phyloP scores from a whole-genome alignment of 2,329 filamentous ascomycete genomes.

The Alternaria sp. region DNA sequence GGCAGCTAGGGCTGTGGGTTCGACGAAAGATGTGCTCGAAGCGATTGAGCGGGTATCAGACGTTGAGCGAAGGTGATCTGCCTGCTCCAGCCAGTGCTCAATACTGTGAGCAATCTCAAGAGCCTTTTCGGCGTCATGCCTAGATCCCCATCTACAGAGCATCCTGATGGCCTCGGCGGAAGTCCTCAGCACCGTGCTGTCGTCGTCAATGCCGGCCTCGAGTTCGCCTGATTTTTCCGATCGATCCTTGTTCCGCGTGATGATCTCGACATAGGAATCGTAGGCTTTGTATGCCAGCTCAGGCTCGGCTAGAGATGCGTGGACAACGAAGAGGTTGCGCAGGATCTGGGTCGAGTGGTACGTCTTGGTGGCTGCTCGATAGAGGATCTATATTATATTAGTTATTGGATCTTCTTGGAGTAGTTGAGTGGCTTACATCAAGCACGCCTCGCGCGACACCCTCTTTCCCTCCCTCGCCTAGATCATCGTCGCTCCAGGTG shows the following conservation, averaged over 20 bases:
- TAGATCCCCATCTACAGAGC: slow-evolving; percentile 80
- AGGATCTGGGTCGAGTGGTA: slow-evolving; percentile 94
- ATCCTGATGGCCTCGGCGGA: slow-evolving; percentile 80
- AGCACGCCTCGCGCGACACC: slow-evolving; percentile 77
- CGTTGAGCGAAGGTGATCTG: slow-evolving; percentile 33
- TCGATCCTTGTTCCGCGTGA: slow-evolving; percentile 82
- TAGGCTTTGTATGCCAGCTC: slow-evolving; percentile 90
- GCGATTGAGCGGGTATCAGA: slow-evolving; percentile 35
- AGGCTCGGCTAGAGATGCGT: slow-evolving; percentile 87
- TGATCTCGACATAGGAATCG: slow-evolving; percentile 88
- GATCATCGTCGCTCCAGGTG: slow-evolving; percentile 79
- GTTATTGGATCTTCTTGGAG: background rate
- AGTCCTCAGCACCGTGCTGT: slow-evolving; percentile 77
- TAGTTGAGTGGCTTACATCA: slow-evolving; percentile 55
- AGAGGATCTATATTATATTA: slow-evolving; percentile 68
- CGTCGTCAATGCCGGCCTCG: slow-evolving; percentile 77
- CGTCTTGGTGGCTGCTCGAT: slow-evolving; percentile 88
- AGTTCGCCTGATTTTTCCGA: slow-evolving; percentile 75
- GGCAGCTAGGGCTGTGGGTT: slow-evolving; percentile 64
- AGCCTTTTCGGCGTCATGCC: slow-evolving; percentile 79
- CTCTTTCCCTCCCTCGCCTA: slow-evolving; percentile 81
- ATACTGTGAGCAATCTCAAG: slow-evolving; percentile 72
- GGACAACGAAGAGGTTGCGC: slow-evolving; percentile 84
- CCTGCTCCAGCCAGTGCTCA: slow-evolving; percentile 74
- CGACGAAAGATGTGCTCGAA: slow-evolving; percentile 54